Evolutionary conservation across 1,139 yeast genomes (phyloP).

Genomic region (Tardiomyces blankii): DNA sequence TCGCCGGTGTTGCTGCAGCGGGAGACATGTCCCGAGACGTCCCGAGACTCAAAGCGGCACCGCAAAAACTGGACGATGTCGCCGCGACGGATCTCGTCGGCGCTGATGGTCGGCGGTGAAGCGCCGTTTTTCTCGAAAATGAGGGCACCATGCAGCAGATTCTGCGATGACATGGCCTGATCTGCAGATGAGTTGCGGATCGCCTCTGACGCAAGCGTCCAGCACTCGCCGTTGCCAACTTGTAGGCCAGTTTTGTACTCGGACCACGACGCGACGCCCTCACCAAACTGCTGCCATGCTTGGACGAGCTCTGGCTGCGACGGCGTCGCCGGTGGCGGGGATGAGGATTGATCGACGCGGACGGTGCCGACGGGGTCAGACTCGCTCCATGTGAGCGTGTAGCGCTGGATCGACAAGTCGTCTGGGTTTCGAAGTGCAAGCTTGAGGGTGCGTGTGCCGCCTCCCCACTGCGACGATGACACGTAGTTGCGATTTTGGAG

Average conservation of each 20-base stretch:
- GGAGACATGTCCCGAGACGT: constrained; percentile 8
- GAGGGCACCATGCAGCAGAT: constrained; percentile 48
- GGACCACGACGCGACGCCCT: constrained; percentile 49
- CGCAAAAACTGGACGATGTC: constrained; percentile 36
- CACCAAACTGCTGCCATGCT: constrained; percentile 25
- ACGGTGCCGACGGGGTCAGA: constrained; percentile 20
- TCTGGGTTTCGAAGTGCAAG: constrained; percentile 30
- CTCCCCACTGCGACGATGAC: not conserved
- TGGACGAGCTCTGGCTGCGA: constrained; percentile 28
- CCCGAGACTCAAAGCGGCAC: constrained; percentile 32
- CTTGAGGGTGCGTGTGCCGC: constrained; percentile 6
- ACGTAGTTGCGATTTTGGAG: not conserved
- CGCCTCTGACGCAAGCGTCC: constrained; percentile 64
- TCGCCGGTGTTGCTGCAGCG: constrained; percentile 29
- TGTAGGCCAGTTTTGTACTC: constrained; percentile 42
- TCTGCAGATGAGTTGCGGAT: constrained; percentile 49
- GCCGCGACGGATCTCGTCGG: constrained; percentile 28
- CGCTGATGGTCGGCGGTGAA: constrained; percentile 17
- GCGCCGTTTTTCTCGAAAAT: constrained; percentile 28
- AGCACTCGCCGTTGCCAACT: constrained; percentile 65
- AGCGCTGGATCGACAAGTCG: constrained; percentile 41
- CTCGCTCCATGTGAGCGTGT: constrained; percentile 37
- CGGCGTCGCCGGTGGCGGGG: constrained; percentile 43
- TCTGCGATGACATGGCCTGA: constrained; percentile 48
- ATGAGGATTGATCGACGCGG: constrained; percentile 28